A percentile compares a stretch with the other conserved stretches of the same genome.
phyloP scores from a whole-genome alignment of 2,329 filamentous ascomycete species.

The Phaeoacremonium minimum region DNA sequence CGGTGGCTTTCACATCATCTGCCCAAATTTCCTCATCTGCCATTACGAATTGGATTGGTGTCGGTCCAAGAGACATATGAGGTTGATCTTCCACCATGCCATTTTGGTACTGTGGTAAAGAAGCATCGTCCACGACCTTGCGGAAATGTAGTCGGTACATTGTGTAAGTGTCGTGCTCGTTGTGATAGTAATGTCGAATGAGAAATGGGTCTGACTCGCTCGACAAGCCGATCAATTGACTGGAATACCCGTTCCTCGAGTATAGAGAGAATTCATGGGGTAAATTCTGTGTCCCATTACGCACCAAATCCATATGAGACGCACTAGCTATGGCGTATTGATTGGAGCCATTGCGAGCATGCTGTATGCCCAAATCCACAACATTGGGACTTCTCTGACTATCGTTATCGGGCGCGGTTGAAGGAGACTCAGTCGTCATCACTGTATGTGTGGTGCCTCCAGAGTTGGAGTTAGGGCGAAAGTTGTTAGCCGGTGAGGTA shows the following conservation, averaged over 20 bases:
- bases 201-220: conserved; percentile 18
- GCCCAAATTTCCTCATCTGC: conserved; percentile 15
- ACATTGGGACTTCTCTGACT: neutral
- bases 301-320: conserved; percentile 2
- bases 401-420: neutral
- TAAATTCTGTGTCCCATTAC: neutral
- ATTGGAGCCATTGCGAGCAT: neutral
- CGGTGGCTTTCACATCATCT: conserved; percentile 12
- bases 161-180: conserved; percentile 13
- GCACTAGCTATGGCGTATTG: neutral
- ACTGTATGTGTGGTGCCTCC: neutral
- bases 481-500: neutral
- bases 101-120: neutral
- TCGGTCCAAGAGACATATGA: conserved; percentile 3
- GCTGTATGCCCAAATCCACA: neutral
- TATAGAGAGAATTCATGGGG: conserved; percentile 13
- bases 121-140: conserved; percentile 11
- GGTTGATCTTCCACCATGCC: neutral
- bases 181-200: conserved; percentile 14
- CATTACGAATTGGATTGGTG: conserved; percentile 15
- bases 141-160: conserved; percentile 19
- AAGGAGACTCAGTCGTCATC: neutral
- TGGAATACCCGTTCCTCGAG: conserved; percentile 12
- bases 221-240: conserved; percentile 15
- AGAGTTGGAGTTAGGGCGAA: neutral